Evolutionary conservation across 2,329 filamentous ascomycete species (phyloP).

Genomic region (Emergomyces orientalis): DNA sequence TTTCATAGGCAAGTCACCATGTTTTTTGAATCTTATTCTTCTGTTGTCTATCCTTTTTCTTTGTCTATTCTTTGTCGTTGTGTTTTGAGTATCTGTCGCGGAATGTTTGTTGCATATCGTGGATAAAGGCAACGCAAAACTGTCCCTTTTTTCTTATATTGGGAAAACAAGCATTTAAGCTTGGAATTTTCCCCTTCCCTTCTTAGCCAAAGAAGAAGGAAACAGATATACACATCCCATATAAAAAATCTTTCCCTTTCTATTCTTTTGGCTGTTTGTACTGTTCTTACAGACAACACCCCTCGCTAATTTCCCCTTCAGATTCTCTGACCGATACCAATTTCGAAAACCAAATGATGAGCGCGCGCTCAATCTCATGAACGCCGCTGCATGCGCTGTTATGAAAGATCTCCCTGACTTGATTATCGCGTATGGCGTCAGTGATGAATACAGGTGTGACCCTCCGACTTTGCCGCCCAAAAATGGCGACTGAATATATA

Average conservation of each 20-base stretch:
- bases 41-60: neutral
- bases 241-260: neutral
- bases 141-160: neutral
- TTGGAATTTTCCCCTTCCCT: neutral
- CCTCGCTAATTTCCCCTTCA: conserved; percentile 27
- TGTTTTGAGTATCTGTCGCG: neutral
- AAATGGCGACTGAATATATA: neutral
- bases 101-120: no score
- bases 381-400: conserved; percentile 75
- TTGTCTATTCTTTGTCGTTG: no score
- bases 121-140: no score
- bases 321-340: conserved; percentile 69
- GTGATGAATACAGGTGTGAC: conserved; percentile 67
- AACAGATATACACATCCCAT: neutral
- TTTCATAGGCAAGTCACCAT: conserved; percentile 66
- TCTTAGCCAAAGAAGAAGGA: neutral
- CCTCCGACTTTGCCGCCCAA: neutral
- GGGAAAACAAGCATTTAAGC: neutral
- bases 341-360: conserved; percentile 92
- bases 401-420: conserved; percentile 77
- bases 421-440: conserved; percentile 81
- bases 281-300: neutral
- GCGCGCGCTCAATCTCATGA: conserved; percentile 86
- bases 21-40: conserved; percentile 6
- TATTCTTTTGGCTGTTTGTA: neutral